A percentile compares a stretch with the other conserved stretches of the same genome.
These are phyloP conservation scores for Yarrowia sp. DNA, from an alignment of 805 yeast species.

Conservation along the genomic window DNA sequence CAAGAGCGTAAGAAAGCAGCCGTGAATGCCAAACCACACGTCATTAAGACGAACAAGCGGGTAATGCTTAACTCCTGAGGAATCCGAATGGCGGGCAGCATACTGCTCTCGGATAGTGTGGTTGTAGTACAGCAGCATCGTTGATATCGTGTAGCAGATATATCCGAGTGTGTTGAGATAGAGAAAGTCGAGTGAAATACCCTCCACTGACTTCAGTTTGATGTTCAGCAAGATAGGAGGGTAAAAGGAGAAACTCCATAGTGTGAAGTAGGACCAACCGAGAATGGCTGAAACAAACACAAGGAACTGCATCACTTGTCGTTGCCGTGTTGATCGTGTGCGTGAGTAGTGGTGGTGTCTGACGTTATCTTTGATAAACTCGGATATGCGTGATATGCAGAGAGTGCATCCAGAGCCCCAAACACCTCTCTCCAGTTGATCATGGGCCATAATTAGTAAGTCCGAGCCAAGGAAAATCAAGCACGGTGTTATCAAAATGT, in stretches of 20 bases:
- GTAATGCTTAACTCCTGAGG: constrained; percentile 26
- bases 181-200: constrained; percentile 41
- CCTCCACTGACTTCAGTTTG: constrained; percentile 40
- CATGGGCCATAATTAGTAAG: too few species aligned
- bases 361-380: not conserved
- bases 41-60: constrained; percentile 49
- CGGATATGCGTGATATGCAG: too few species aligned
- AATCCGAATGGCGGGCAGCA: constrained; percentile 35
- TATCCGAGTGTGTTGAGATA: constrained; percentile 41
- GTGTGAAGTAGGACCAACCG: constrained; percentile 18
- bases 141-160: constrained; percentile 38
- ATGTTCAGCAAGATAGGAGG: constrained; percentile 41
- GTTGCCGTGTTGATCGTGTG: not conserved
- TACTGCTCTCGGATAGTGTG: constrained; percentile 40
- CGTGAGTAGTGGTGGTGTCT: not conserved
- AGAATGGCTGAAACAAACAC: not conserved
- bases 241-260: constrained; percentile 42
- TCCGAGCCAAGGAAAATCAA: too few species aligned
- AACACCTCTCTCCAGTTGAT: too few species aligned
- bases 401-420: too few species aligned
- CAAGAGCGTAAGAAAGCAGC: constrained; percentile 41
- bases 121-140: constrained; percentile 38
- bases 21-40: constrained; percentile 47
- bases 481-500: too few species aligned
- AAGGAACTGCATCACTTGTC: not conserved